A percentile compares a stretch with the other conserved stretches of the same genome.
phyloP scores from a whole-genome alignment of 345 rosid species.

The Noccaea bulbosa region DNA sequence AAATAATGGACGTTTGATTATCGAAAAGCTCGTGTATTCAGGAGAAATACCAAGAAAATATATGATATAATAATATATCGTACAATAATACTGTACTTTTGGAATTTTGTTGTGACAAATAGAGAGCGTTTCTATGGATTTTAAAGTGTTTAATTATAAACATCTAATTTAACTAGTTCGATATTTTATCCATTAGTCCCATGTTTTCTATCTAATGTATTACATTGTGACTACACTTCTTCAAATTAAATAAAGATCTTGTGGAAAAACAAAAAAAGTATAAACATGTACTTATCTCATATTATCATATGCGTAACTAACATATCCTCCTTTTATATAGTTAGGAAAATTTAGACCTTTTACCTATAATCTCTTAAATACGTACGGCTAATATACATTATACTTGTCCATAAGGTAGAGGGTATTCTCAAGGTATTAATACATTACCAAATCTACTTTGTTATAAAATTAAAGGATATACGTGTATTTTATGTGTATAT shows the following conservation, averaged over 20 bases:
- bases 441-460: constrained; percentile 15
- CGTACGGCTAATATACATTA: background rate
- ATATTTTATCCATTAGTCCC: too few relatives aligned
- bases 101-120: background rate
- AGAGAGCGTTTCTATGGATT: background rate
- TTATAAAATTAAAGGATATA: constrained; percentile 10
- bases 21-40: too few relatives aligned
- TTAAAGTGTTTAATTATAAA: background rate
- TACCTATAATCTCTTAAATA: background rate
- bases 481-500: background rate
- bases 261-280: too few relatives aligned
- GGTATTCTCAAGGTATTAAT: background rate
- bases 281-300: too few relatives aligned
- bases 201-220: too few relatives aligned
- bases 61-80: background rate
- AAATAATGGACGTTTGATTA: too few relatives aligned
- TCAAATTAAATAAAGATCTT: too few relatives aligned
- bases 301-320: background rate
- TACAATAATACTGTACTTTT: background rate
- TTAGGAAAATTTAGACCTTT: background rate
- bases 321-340: background rate
- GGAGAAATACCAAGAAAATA: background rate
- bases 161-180: too few relatives aligned
- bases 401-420: background rate
- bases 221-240: too few relatives aligned